phyloP scores from a whole-genome alignment of 2,329 filamentous ascomycete species.

The Aspergillus candidus region DNA sequence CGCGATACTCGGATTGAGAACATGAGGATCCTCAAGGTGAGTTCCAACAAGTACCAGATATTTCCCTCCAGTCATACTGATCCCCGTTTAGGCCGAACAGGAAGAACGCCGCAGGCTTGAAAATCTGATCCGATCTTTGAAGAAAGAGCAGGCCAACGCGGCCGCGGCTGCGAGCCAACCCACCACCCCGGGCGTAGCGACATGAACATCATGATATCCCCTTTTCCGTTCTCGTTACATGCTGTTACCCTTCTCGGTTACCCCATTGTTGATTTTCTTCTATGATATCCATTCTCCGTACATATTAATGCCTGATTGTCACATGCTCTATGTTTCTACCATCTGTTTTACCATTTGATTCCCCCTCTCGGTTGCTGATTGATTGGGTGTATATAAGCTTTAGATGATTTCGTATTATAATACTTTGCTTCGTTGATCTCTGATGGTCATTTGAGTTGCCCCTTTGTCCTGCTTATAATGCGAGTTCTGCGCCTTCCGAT shows the following conservation, averaged over 20 bases:
- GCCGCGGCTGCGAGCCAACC: constrained; percentile 22
- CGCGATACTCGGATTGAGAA: constrained; percentile 63
- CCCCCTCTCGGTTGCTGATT: too few relatives aligned
- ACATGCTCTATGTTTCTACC: too few relatives aligned
- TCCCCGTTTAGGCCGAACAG: constrained; percentile 55
- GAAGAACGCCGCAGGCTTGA: constrained; percentile 65
- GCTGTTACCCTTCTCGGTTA: constrained; percentile 2
- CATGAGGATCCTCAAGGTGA: constrained; percentile 58
- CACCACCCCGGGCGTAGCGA: constrained; percentile 28
- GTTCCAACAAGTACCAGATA: constrained; percentile 25
- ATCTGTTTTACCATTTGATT: too few relatives aligned
- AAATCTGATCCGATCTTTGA: constrained; percentile 50
- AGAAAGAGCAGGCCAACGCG: constrained; percentile 34
- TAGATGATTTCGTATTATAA: constrained; percentile 11
- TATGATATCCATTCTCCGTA: constrained; percentile 6
- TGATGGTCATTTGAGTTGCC: too few relatives aligned
- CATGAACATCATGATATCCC: constrained; percentile 29
- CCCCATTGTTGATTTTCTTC: neutral
- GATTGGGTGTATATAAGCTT: too few relatives aligned
- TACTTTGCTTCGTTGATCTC: constrained; percentile 5
- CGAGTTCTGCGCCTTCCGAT: neutral
- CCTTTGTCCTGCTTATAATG: neutral
- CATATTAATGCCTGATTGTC: constrained; percentile 13
- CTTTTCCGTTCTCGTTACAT: constrained; percentile 11
- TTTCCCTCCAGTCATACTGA: too few relatives aligned